Evolutionary conservation across 2,329 filamentous ascomycete species (phyloP).

Genomic region (Diaporthe longicolla): DNA sequence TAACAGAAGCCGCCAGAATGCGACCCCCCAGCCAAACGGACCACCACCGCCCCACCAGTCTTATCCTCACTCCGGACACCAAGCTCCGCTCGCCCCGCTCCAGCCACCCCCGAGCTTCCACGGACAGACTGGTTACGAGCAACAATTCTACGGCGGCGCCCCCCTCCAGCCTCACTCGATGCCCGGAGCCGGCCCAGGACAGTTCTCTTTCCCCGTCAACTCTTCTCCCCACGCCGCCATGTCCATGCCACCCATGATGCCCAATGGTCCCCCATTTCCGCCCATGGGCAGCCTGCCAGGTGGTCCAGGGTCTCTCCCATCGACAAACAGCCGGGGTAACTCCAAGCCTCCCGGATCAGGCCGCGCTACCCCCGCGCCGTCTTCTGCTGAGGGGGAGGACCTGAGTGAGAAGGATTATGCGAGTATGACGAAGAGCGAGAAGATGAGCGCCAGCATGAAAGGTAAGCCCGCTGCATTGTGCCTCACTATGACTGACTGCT

Average conservation of each 20-base stretch:
- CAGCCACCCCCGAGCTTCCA: conserved; percentile 41
- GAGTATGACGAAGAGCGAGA: conserved; percentile 75
- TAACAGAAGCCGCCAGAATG: conserved; percentile 38
- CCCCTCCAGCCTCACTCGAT: conserved; percentile 26
- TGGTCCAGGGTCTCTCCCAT: conserved; percentile 37
- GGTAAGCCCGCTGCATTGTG: conserved; percentile 57
- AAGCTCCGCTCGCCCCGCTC: conserved; percentile 34
- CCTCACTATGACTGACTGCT: too few relatives aligned
- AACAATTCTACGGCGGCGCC: conserved; percentile 35
- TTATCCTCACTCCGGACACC: conserved; percentile 27
- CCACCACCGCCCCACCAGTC: conserved; percentile 23
- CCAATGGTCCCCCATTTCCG: conserved; percentile 17
- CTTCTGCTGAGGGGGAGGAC: conserved; percentile 48
- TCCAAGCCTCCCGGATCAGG: conserved; percentile 50
- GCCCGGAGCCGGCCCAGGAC: conserved; percentile 35
- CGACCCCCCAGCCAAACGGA: conserved; percentile 37
- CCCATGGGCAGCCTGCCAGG: conserved; percentile 24
- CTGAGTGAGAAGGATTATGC: conserved; percentile 67
- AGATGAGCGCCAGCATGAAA: conserved; percentile 77
- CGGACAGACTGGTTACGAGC: conserved; percentile 37
- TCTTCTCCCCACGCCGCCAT: conserved; percentile 31
- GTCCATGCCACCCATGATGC: conserved; percentile 40
- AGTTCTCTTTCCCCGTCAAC: conserved; percentile 38
- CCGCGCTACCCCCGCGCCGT: conserved; percentile 46
- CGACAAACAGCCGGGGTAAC: conserved; percentile 30